These are phyloP conservation scores for Xylaria sp. DNA, from an alignment of 2,329 filamentous ascomycete genomes.

Conservation along the genomic window DNA sequence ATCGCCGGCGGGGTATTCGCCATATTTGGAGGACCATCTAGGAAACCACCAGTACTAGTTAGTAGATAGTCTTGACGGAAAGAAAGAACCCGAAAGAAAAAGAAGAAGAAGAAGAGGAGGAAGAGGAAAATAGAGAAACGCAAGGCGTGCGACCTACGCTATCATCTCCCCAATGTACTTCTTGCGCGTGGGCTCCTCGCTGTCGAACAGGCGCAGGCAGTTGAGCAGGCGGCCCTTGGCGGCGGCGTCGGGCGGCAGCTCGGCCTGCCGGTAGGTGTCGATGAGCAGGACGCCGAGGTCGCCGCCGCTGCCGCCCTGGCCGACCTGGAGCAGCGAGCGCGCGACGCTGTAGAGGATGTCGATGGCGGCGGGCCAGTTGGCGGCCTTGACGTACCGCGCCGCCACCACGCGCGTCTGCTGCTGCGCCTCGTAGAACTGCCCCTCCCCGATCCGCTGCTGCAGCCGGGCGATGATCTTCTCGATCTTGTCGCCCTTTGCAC, in stretches of 20 bases:
- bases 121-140: slow-evolving; percentile 2
- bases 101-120: neutral
- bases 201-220: slow-evolving; percentile 77
- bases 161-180: slow-evolving; percentile 88
- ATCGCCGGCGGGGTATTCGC: slow-evolving; percentile 88
- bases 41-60: slow-evolving; percentile 6
- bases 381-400: slow-evolving; percentile 86
- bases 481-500: slow-evolving; percentile 49
- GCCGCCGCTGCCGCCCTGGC: slow-evolving; percentile 91
- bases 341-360: slow-evolving; percentile 86
- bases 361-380: slow-evolving; percentile 82
- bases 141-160: slow-evolving; percentile 51
- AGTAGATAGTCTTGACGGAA: slow-evolving; percentile 12
- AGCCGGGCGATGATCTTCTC: slow-evolving; percentile 66
- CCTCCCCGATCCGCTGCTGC: slow-evolving; percentile 85
- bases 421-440: slow-evolving; percentile 96
- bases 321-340: slow-evolving; percentile 82
- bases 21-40: slow-evolving; percentile 83
- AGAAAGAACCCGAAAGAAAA: no score
- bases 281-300: slow-evolving; percentile 86
- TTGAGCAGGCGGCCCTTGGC: slow-evolving; percentile 77
- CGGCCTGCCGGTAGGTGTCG: slow-evolving; percentile 88
- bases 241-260: slow-evolving; percentile 73
- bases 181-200: slow-evolving; percentile 87
- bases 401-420: slow-evolving; percentile 97